Evolutionary conservation across 352 stramenopile genomes (phyloP).

Genomic region (Plasmopara muralis): DNA sequence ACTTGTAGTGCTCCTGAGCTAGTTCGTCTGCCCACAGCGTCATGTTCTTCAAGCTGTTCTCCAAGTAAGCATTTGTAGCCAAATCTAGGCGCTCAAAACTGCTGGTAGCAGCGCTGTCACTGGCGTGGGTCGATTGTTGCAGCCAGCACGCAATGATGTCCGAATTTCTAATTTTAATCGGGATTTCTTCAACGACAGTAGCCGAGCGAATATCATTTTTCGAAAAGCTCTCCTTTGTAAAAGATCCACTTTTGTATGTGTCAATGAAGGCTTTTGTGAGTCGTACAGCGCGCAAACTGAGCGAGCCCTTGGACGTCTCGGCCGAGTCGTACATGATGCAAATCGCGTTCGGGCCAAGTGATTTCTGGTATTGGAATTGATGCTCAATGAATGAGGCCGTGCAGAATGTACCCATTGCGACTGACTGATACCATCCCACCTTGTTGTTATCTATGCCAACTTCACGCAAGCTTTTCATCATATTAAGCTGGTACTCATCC

Average conservation of each 20-base stretch:
- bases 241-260: conserved; percentile 80
- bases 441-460: conserved; percentile 99
- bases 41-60: conserved; percentile 98
- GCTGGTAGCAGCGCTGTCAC: conserved; percentile 60
- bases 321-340: conserved; percentile 97
- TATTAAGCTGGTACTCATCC: conserved; percentile 97
- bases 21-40: conserved; percentile 97
- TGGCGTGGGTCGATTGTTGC: conserved; percentile 58
- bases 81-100: conserved; percentile 95
- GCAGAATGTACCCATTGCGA: conserved; percentile 95
- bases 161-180: conserved; percentile 94
- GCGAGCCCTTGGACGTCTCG: conserved; percentile 90
- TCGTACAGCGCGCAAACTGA: conserved; percentile 94
- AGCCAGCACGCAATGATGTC: conserved; percentile 93
- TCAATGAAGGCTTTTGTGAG: conserved; percentile 93
- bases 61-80: conserved; percentile 92
- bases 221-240: conserved; percentile 81
- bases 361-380: conserved; percentile 96
- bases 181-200: conserved; percentile 94
- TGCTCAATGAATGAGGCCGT: conserved; percentile 91
- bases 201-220: conserved; percentile 78
- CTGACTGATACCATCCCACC: conserved; percentile 98
- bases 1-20: conserved; percentile 92
- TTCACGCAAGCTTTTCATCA: conserved; percentile 98
- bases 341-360: conserved; percentile 95